These are phyloP conservation scores for Gymnopus androsaceus DNA, from an alignment of 1,284 basidiomycete species.

Conservation along the genomic window DNA sequence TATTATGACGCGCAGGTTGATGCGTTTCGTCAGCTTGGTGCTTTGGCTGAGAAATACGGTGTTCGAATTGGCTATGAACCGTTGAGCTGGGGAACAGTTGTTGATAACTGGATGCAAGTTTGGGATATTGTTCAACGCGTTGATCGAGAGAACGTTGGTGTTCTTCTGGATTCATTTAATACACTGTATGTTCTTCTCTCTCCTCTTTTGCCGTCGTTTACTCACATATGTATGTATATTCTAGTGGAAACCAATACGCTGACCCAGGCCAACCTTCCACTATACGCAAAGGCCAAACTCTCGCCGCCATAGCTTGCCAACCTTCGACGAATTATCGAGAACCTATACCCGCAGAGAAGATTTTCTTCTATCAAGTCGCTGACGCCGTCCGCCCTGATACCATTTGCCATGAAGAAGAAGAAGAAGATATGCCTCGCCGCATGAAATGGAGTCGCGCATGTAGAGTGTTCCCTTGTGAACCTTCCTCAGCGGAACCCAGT, in stretches of 20 bases:
- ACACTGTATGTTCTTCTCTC: conserved; percentile 16
- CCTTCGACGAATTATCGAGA: conserved; percentile 20
- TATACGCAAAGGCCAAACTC: conserved; percentile 18
- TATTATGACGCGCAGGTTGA: conserved; percentile 26
- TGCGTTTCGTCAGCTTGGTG: conserved; percentile 26
- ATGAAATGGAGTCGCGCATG: conserved; percentile 28
- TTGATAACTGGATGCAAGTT: conserved; percentile 29
- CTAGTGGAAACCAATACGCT: conserved; percentile 27
- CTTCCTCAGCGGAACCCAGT: conserved; percentile 8
- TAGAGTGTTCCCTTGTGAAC: conserved; percentile 27
- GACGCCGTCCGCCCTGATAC: conserved; percentile 24
- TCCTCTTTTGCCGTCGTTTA: not conserved
- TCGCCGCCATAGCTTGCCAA: conserved; percentile 21
- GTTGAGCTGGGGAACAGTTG: conserved; percentile 27
- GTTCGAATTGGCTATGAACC: conserved; percentile 26
- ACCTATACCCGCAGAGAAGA: conserved; percentile 26
- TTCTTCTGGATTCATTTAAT: conserved; percentile 30
- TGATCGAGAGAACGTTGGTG: conserved; percentile 27
- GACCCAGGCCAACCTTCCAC: conserved; percentile 24
- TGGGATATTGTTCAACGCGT: conserved; percentile 28
- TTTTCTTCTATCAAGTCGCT: conserved; percentile 29
- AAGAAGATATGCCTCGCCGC: conserved; percentile 21
- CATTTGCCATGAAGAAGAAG: conserved; percentile 18
- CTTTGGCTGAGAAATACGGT: conserved; percentile 23
- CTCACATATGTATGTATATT: not conserved